Evolutionary conservation across 1,284 basidiomycete species (phyloP).

Genomic region (Apiotrichum mycotoxinovorans): DNA sequence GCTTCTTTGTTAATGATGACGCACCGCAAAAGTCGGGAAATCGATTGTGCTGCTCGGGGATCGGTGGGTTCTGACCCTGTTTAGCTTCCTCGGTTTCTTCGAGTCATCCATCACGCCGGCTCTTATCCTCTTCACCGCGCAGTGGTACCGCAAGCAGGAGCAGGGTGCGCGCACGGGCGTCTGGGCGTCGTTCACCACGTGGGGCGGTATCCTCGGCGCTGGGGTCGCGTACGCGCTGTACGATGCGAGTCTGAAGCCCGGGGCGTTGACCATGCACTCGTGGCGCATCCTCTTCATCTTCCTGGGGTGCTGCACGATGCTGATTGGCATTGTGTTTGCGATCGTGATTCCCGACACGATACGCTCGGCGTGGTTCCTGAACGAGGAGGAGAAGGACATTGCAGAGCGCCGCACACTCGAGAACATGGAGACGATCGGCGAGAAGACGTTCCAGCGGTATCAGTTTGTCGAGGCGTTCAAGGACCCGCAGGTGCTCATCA

Average conservation of each 20-base stretch:
- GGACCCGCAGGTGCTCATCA: conserved; percentile 17
- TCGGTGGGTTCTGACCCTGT: background rate
- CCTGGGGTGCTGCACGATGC: conserved; percentile 21
- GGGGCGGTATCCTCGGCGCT: conserved; percentile 24
- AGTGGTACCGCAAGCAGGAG: conserved; percentile 21
- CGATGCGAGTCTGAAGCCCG: background rate
- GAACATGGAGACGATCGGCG: conserved; percentile 34
- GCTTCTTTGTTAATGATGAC: background rate
- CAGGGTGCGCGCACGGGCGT: conserved; percentile 16
- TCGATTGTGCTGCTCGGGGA: background rate
- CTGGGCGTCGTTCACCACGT: conserved; percentile 21
- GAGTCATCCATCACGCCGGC: conserved; percentile 15
- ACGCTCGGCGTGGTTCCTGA: conserved; percentile 29
- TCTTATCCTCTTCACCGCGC: conserved; percentile 21
- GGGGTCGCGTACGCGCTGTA: conserved; percentile 21
- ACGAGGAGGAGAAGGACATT: conserved; percentile 24
- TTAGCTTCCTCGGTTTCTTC: conserved; percentile 17
- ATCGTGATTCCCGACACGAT: conserved; percentile 33
- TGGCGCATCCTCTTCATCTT: conserved; percentile 28
- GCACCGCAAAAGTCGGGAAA: too few species aligned
- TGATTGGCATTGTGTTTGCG: conserved; percentile 22
- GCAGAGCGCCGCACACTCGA: conserved; percentile 21
- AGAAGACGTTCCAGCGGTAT: conserved; percentile 22
- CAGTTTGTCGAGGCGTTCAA: conserved; percentile 29
- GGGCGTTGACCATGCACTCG: conserved; percentile 5